Base-by-base conservation (phyloP, 129 eudicot genomes). In the Arctium lappa region DNA sequence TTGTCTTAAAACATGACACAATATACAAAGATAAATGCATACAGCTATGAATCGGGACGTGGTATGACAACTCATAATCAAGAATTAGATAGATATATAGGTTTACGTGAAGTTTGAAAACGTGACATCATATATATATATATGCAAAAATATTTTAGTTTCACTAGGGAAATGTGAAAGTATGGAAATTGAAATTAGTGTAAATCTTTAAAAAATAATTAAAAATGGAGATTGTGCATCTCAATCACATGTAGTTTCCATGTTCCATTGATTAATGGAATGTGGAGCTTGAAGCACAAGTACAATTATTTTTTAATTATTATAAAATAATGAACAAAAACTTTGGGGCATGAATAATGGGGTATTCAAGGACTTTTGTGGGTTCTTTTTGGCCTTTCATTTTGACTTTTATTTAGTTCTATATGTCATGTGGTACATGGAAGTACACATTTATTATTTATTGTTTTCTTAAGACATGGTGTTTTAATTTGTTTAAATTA, bases 191-290 rank as follows among this genome's bases (percentile, higher is more conserved):
- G 70, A 84, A 40, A 79, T 5, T 60, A 46, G 69, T 73, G 79
- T 84, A 79, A 78, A 79, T 63, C 72, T 62, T 84, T 75, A 13
- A 42, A 40, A 84, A 40, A 34, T 79, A 62, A 73, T 84, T 42
- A 73, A 79, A 73, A 73, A 79, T 63, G 34, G 37, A 6, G 80
- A 79, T 46, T 78, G 60, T 62, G 77, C 84, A 84, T 84, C 87
- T 84, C 87, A 74, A 73, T 44, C 87, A 84, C 87, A 84, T 84
- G 87, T 65, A 79, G 80, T 79, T 84, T 79, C 76, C 87, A 84
- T 84, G 87, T 84, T 84, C 80, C 84, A 73, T 79, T 84, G 62
- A 66, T 79, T 63, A 79, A 75, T 34, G 77, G 75, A 81, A 74
- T 65, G 82, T 77, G 86, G 74, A 56, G 71, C 34, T 81, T 62